Conservation (phyloP, 352 stramenopile species). For the Pythium dissotocum region DNA sequence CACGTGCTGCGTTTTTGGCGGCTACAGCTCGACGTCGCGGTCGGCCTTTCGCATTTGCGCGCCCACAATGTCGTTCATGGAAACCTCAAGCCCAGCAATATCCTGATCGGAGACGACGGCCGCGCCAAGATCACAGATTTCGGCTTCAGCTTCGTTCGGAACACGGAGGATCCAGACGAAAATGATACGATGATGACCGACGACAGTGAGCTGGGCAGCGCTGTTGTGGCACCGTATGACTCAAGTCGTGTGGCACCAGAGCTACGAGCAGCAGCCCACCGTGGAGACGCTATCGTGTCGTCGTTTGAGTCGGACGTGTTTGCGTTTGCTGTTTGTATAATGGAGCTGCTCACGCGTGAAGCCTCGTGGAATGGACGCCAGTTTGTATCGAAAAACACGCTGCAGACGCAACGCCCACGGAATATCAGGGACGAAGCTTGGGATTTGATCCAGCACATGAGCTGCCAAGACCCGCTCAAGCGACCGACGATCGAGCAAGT, state of each 20-base stretch:
- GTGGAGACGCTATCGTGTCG: conserved; percentile 10
- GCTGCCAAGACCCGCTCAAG: conserved; percentile 12
- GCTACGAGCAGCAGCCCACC: conserved; percentile 9
- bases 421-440: conserved; percentile 20
- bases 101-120: conserved; percentile 61
- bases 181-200: conserved; percentile 17
- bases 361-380: conserved; percentile 3
- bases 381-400: conserved; percentile 5
- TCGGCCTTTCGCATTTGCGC: conserved; percentile 64
- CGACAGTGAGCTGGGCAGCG: neutral
- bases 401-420: conserved; percentile 11
- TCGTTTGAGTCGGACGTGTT: conserved; percentile 44
- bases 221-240: conserved; percentile 2
- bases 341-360: conserved; percentile 25
- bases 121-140: conserved; percentile 43
- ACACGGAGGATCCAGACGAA: neutral
- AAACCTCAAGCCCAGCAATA: conserved; percentile 85
- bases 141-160: conserved; percentile 28
- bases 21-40: conserved; percentile 35
- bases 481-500: conserved; percentile 26
- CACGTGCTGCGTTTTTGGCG: conserved; percentile 20
- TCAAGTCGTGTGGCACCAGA: conserved; percentile 21
- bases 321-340: conserved; percentile 52
- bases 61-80: conserved; percentile 62
- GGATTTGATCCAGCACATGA: conserved; percentile 30